A percentile compares a stretch with the other conserved stretches of the same genome.
These are phyloP conservation scores for Dictyostelium capitatum DNA, from an alignment of 78 protist genomes.

Conservation along the genomic window DNA sequence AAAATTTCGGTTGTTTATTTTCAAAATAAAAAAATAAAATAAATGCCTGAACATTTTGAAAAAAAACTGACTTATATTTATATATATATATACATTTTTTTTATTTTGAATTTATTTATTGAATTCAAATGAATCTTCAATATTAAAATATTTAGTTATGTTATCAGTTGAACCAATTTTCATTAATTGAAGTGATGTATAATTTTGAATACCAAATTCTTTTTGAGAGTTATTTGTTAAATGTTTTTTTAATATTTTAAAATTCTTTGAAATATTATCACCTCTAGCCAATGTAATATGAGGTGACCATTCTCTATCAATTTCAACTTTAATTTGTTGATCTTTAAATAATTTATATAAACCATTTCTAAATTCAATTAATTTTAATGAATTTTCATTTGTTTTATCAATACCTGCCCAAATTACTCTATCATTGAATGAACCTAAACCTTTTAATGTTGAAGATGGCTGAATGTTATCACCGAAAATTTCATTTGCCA, in stretches of 20 bases:
- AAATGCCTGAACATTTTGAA: no score
- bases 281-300: conserved; percentile 71
- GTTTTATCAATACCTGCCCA: conserved; percentile 56
- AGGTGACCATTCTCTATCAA: conserved; percentile 41
- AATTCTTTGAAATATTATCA: not conserved
- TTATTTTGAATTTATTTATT: no score
- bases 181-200: conserved; percentile 6
- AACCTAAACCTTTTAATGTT: conserved; percentile 17
- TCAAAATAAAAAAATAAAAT: no score
- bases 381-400: not conserved
- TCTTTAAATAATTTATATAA: conserved; percentile 17
- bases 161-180: conserved; percentile 46
- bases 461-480: not conserved
- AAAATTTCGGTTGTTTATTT: no score
- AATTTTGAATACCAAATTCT: conserved; percentile 57
- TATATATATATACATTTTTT: no score
- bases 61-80: no score
- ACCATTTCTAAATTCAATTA: not conserved
- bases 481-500: conserved; percentile 14
- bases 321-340: conserved; percentile 24
- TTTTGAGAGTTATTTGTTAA: not conserved
- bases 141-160: conserved; percentile 21
- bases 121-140: not conserved
- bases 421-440: conserved; percentile 40
- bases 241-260: not conserved